Conservation (phyloP, 1,284 basidiomycete species). For the Marasmius tenuissimus region DNA sequence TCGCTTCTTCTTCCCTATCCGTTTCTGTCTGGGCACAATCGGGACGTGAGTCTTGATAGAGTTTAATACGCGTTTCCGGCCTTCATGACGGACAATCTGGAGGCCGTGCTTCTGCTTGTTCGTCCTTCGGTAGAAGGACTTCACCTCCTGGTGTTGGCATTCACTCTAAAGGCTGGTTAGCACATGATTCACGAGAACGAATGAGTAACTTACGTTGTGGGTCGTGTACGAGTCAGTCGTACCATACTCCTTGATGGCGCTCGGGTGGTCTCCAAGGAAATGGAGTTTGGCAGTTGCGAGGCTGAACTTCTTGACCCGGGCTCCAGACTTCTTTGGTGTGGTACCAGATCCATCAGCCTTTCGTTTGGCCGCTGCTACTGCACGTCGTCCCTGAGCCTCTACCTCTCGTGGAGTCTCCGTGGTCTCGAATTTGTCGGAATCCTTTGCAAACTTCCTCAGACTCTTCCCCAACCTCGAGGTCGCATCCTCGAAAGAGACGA, state of each 20-base stretch:
- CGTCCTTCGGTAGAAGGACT: neutral
- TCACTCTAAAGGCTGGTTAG: too few relatives aligned
- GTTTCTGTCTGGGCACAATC: neutral
- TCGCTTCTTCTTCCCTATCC: neutral
- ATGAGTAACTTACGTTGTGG: too few relatives aligned
- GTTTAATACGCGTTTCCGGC: neutral
- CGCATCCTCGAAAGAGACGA: neutral
- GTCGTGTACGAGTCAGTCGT: too few relatives aligned
- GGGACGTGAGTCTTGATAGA: neutral
- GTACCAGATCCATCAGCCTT: neutral
- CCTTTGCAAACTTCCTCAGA: too few relatives aligned
- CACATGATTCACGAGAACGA: too few relatives aligned
- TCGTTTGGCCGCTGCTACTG: neutral
- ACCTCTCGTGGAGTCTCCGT: conserved; percentile 12
- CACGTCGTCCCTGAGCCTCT: neutral
- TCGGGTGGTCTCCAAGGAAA: too few relatives aligned
- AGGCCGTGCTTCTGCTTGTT: neutral
- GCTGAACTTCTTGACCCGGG: too few relatives aligned
- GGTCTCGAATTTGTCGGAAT: conserved; percentile 20
- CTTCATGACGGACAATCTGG: neutral
- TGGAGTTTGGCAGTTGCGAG: too few relatives aligned
- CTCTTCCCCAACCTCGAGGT: too few relatives aligned
- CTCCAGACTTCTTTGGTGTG: neutral
- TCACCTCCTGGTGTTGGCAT: neutral
- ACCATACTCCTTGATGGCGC: too few relatives aligned